Evolutionary conservation across 2,329 filamentous ascomycete genomes (phyloP), one percentile per base, ranked within the genome.

Genomic region (Hymenoscyphus repandus): DNA sequence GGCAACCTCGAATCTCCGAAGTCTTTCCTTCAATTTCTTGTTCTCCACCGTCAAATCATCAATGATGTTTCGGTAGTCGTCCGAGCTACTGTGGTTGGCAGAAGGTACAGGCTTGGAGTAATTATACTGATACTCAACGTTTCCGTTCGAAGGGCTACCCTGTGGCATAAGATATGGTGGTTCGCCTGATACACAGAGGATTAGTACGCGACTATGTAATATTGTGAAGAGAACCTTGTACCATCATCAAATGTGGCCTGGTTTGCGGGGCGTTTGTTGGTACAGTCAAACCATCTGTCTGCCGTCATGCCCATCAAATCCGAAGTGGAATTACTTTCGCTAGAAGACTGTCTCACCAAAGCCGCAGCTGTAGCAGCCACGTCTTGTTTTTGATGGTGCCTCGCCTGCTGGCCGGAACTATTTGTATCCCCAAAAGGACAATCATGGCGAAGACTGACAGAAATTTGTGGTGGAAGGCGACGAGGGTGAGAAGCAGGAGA

Each of bases 21-120:
- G 62, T 61, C 83, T 82, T 58, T 85, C 82, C 69, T 85, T 90
- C 54, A 95, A 67, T 46, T 82, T 84, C 65, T 89, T 88, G 64
- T 93, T 95, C 64, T 90, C 86, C 22, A 95, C 74, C 0, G 89
- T 95, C 52, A 95, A 69, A 64, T 95, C 90, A 61, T 95, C 89
- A 43, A 95, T 95, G 13, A 95, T 88, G 58, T 86, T 86, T 42
- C 89, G 77, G 53, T 83, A 91, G 50, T 91, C 88, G 50, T 88
- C 87, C 27, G 79, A 82, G 32, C 57, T 58, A 43, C 58, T 63
- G 12, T 49, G 54, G 41, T 52, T 55, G n/a, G 52, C 54, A 2
- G 7, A 31, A 13, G 6, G 33, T 22, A 37, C 18, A 22, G 7
- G 15, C 1, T 32, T 37, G n/a, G 20, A 33, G 9, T 32, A 11